These are phyloP conservation scores for Paramecium caudatum DNA, from an alignment of 73 alveolate genomes.

Conservation along the genomic window DNA sequence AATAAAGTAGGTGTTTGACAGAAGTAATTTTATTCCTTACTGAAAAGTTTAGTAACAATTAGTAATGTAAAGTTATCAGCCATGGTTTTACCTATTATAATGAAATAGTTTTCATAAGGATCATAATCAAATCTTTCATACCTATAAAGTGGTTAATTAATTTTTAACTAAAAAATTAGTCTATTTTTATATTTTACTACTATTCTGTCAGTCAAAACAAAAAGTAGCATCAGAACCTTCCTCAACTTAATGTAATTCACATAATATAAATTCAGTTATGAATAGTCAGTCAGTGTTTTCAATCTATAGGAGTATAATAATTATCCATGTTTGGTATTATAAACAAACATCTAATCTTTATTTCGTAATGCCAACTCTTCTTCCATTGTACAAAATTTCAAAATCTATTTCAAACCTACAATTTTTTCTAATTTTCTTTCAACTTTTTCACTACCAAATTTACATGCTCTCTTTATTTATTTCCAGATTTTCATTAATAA, in stretches of 20 bases:
- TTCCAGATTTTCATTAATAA: too few species aligned
- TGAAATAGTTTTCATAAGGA: neutral
- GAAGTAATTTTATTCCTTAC: neutral
- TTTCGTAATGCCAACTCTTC: neutral
- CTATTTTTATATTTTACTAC: slow-evolving; percentile 2
- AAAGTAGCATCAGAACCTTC: neutral
- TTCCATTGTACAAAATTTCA: neutral
- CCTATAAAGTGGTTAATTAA: neutral
- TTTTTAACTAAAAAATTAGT: slow-evolving; percentile 6
- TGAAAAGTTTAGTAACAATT: neutral
- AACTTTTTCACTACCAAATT: neutral
- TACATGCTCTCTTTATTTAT: neutral
- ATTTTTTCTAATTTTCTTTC: neutral
- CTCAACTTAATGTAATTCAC: neutral
- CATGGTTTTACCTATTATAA: neutral
- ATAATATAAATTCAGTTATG: neutral
- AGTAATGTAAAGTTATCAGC: neutral
- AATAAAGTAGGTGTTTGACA: slow-evolving; percentile 17
- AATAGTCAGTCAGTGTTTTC: neutral
- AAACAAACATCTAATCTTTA: neutral
- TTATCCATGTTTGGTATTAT: neutral
- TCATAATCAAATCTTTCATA: slow-evolving; percentile 52
- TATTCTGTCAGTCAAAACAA: slow-evolving; percentile 33
- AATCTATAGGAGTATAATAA: neutral
- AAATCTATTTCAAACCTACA: neutral